Percentiles rank a stretch among this genome's conserved stretches.
Conservation (phyloP, 164 flowering plant genomes). For the Dillenia suffruticosa region DNA sequence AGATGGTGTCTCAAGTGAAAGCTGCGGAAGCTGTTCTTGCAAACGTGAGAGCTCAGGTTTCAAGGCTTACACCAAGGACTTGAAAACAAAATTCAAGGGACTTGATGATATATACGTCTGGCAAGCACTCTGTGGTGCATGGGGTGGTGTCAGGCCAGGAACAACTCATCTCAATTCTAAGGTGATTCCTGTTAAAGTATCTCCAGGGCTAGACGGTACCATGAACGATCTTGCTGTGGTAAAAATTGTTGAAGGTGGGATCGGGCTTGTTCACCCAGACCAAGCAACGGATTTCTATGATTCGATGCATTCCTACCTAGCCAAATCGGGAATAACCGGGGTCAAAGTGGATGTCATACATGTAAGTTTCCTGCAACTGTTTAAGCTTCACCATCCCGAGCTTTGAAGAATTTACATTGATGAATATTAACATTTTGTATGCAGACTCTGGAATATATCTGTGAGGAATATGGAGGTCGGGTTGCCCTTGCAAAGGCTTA, state of each 20-base stretch:
- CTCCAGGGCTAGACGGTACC: constrained; percentile 67
- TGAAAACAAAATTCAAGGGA: constrained; percentile 56
- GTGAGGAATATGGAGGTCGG: constrained; percentile 75
- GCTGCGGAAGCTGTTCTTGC: constrained; percentile 14
- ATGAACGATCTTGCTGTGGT: constrained; percentile 81
- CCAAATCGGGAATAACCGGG: constrained; percentile 66
- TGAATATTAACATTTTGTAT: background rate
- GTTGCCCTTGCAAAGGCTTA: constrained; percentile 79
- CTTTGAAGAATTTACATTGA: constrained; percentile 1
- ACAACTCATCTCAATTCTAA: constrained; percentile 52
- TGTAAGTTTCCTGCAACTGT: constrained; percentile 28
- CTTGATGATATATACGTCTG: constrained; percentile 83
- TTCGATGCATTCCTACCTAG: constrained; percentile 75
- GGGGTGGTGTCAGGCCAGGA: constrained; percentile 91
- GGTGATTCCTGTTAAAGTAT: constrained; percentile 39
- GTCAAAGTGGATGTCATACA: constrained; percentile 87
- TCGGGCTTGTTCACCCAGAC: constrained; percentile 74
- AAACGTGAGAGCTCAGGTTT: constrained; percentile 34
- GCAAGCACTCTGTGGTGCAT: constrained; percentile 88
- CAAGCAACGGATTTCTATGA: constrained; percentile 71
- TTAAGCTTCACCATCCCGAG: background rate
- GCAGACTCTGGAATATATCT: constrained; percentile 68
- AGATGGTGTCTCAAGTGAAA: background rate
- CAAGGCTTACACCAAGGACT: constrained; percentile 67
- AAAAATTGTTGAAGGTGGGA: constrained; percentile 65